Percentiles rank a stretch among this genome's conserved stretches.
phyloP scores from a whole-genome alignment of 2,329 filamentous ascomycete species.

The Macrophomina phaseolina region DNA sequence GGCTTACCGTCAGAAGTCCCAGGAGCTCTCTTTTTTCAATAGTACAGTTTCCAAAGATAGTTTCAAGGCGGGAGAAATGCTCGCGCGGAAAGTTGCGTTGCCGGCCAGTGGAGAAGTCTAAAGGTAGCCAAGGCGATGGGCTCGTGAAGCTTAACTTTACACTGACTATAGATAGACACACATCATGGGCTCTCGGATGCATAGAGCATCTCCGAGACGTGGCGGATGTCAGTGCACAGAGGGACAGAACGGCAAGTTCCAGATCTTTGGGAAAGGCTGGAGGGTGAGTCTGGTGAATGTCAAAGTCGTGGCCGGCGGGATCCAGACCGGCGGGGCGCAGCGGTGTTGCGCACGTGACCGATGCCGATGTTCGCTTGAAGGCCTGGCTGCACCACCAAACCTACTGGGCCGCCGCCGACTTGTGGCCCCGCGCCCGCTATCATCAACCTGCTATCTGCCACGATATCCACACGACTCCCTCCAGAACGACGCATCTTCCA shows the following conservation, averaged over 20 bases:
- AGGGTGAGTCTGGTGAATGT: not conserved
- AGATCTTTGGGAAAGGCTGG: not conserved
- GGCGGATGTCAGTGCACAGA: not conserved
- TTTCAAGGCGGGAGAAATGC: no score
- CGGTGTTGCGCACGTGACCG: not conserved
- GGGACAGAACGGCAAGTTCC: not conserved
- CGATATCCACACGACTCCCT: slow-evolving; percentile 8
- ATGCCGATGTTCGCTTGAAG: slow-evolving; percentile 19
- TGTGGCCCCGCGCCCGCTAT: slow-evolving; percentile 25
- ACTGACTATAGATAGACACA: not conserved
- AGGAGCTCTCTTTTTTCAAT: not conserved
- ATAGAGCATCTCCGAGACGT: not conserved
- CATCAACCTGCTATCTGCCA: slow-evolving; percentile 24
- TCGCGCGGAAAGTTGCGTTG: not conserved
- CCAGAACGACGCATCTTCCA: not conserved
- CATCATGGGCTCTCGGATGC: not conserved
- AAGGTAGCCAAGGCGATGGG: not conserved
- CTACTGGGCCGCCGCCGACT: slow-evolving; percentile 2
- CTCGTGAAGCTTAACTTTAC: not conserved
- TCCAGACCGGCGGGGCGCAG: not conserved
- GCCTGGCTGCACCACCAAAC: slow-evolving; percentile 23
- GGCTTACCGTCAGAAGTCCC: not conserved
- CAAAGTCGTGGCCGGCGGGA: slow-evolving; percentile 3
- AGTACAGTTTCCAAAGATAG: not conserved
- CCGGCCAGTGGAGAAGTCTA: not conserved